A percentile compares a stretch with the other conserved stretches of the same genome.
Evolutionary conservation across 345 rosid genomes (phyloP).

Genomic region (Adansonia digitata): DNA sequence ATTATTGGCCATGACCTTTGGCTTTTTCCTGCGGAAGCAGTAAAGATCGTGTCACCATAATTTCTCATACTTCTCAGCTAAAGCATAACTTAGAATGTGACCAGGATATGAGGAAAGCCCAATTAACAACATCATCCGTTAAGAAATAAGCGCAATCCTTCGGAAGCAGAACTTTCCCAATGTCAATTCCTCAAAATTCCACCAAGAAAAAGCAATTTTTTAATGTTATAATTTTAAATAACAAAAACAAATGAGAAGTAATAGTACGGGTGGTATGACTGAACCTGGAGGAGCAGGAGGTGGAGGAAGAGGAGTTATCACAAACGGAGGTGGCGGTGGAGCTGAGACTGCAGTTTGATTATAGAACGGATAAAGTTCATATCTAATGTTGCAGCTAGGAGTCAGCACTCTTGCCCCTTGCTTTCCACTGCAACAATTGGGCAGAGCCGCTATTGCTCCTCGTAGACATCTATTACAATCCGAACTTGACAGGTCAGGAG

Average conservation of each 20-base stretch:
- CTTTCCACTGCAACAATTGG: background rate
- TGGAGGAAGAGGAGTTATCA: background rate
- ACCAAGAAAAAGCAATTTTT: background rate
- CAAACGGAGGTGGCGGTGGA: background rate
- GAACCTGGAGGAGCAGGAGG: background rate
- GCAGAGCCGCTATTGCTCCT: background rate
- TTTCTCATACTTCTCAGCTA: background rate
- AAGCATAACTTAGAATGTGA: background rate
- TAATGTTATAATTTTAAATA: too few species aligned
- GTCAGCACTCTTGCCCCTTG: constrained; percentile 7
- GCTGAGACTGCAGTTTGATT: constrained; percentile 12
- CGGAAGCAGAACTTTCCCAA: background rate
- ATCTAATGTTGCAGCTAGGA: constrained; percentile 16
- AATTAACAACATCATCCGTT: too few species aligned
- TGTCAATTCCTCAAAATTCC: background rate
- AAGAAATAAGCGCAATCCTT: background rate
- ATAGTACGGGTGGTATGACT: background rate
- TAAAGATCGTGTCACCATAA: background rate
- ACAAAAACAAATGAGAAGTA: background rate
- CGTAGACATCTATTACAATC: background rate
- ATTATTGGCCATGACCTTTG: background rate
- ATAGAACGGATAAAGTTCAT: constrained; percentile 2
- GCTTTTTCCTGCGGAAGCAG: constrained; percentile 11
- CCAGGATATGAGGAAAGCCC: too few species aligned
- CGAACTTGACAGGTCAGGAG: constrained; percentile 1